Conservation (phyloP, 139 green algal genomes). For the Volvox africanus region DNA sequence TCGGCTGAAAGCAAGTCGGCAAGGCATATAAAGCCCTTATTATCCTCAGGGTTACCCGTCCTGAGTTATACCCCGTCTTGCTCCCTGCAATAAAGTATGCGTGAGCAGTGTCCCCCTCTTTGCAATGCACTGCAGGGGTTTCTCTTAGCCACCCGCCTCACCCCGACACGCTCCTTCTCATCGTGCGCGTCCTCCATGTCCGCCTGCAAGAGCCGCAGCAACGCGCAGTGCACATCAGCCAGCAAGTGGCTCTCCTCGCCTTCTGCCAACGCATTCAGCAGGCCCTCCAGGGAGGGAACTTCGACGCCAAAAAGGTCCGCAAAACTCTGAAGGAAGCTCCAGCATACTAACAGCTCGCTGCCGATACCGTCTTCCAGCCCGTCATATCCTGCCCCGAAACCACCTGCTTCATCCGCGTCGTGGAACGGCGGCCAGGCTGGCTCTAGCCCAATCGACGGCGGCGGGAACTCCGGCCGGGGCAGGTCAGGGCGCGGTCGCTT, state of each 20-base stretch:
- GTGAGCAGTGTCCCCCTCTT: too few species aligned
- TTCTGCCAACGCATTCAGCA: slow-evolving; percentile 67
- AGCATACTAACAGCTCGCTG: slow-evolving; percentile 74
- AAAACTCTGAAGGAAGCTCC: slow-evolving; percentile 84
- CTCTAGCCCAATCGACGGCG: slow-evolving; percentile 66
- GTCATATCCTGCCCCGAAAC: too few species aligned
- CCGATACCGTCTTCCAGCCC: slow-evolving; percentile 48
- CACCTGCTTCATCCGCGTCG: neutral
- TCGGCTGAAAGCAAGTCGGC: too few species aligned
- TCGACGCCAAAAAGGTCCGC: slow-evolving; percentile 76
- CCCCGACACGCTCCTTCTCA: slow-evolving; percentile 38
- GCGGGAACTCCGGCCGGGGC: slow-evolving; percentile 80
- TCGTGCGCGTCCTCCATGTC: slow-evolving; percentile 83
- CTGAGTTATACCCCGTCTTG: too few species aligned
- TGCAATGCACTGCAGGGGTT: too few species aligned
- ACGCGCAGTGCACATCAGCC: slow-evolving; percentile 75
- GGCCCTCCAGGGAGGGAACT: slow-evolving; percentile 67
- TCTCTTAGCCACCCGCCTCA: slow-evolving; percentile 7
- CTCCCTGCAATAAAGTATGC: too few species aligned
- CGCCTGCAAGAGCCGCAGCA: slow-evolving; percentile 78
- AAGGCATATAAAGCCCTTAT: too few species aligned
- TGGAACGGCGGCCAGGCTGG: slow-evolving; percentile 59
- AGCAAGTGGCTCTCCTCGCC: slow-evolving; percentile 70
- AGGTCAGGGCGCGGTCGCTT: slow-evolving; percentile 48
- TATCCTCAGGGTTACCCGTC: too few species aligned